Conservation (phyloP, 805 yeast species). For the Kuraishia capsulata region DNA sequence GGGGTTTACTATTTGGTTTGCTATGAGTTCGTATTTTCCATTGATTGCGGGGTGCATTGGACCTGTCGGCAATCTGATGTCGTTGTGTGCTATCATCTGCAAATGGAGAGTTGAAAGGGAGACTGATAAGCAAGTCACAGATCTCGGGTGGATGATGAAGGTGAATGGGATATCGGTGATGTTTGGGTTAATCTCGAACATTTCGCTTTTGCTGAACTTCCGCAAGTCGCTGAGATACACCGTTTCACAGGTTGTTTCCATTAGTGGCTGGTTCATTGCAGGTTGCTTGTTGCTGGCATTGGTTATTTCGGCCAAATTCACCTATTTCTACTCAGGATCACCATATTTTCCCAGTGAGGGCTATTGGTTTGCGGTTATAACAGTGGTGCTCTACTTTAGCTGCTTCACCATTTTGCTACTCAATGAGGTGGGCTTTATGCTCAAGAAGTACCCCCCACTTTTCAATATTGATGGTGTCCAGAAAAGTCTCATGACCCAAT, state of each 20-base stretch:
- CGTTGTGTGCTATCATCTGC: slow-evolving; percentile 62
- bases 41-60: slow-evolving; percentile 70
- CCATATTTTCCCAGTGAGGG: slow-evolving; percentile 43
- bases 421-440: slow-evolving; percentile 54
- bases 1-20: slow-evolving; percentile 42
- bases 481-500: slow-evolving; percentile 64
- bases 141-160: slow-evolving; percentile 33
- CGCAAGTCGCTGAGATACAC: slow-evolving; percentile 46
- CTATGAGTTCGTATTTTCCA: slow-evolving; percentile 62
- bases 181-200: slow-evolving; percentile 60
- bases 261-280: slow-evolving; percentile 58
- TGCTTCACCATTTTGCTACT: slow-evolving; percentile 44
- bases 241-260: slow-evolving; percentile 54
- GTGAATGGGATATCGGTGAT: slow-evolving; percentile 57
- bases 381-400: slow-evolving; percentile 49
- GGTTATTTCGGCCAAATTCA: slow-evolving; percentile 27
- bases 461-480: slow-evolving; percentile 63
- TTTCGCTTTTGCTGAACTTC: slow-evolving; percentile 63
- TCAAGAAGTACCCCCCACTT: slow-evolving; percentile 55
- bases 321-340: slow-evolving; percentile 15
- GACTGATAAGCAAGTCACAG: slow-evolving; percentile 19
- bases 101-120: slow-evolving; percentile 43
- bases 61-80: slow-evolving; percentile 67
- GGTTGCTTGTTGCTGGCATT: slow-evolving; percentile 41
- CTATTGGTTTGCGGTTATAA: slow-evolving; percentile 70